phyloP scores from a whole-genome alignment of 2,329 filamentous ascomycete genomes.

The Lachnellula arida region DNA sequence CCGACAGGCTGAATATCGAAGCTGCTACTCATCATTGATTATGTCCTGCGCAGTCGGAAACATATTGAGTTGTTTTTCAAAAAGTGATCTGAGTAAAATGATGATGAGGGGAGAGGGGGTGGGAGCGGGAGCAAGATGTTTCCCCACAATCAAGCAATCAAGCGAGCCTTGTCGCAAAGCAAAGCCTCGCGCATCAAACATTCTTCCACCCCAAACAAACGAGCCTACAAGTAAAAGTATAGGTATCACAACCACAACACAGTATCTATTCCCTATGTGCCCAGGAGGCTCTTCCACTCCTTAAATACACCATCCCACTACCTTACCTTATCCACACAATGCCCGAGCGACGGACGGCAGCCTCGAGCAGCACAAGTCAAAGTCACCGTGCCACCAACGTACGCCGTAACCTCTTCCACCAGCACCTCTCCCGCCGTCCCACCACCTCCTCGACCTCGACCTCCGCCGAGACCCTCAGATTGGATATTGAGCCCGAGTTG shows the following conservation, averaged over 20 bases:
- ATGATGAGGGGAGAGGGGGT: not conserved
- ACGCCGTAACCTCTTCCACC: slow-evolving; percentile 56
- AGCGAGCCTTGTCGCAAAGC: slow-evolving; percentile 7
- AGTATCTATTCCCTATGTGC: not conserved
- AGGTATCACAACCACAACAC: not conserved
- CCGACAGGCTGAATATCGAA: slow-evolving; percentile 67
- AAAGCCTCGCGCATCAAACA: slow-evolving; percentile 6
- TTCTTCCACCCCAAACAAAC: slow-evolving; percentile 6
- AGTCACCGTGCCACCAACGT: slow-evolving; percentile 28
- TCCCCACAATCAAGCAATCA: slow-evolving; percentile 2
- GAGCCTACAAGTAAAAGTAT: not conserved
- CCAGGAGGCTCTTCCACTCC: not conserved
- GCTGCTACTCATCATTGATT: slow-evolving; percentile 21
- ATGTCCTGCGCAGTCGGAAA: not conserved
- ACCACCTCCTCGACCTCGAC: slow-evolving; percentile 39
- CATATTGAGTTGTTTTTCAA: not conserved
- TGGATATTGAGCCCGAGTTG: slow-evolving; percentile 43
- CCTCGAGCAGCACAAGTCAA: slow-evolving; percentile 13
- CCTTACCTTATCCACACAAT: slow-evolving; percentile 11
- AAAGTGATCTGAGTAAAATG: not conserved
- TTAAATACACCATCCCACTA: not conserved
- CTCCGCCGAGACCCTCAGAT: slow-evolving; percentile 44
- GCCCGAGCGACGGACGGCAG: slow-evolving; percentile 26
- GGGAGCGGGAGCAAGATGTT: not conserved
- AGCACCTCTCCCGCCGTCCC: slow-evolving; percentile 53